phyloP scores from a whole-genome alignment of 768 basidiomycete species.

The Pleurotus platypus region DNA sequence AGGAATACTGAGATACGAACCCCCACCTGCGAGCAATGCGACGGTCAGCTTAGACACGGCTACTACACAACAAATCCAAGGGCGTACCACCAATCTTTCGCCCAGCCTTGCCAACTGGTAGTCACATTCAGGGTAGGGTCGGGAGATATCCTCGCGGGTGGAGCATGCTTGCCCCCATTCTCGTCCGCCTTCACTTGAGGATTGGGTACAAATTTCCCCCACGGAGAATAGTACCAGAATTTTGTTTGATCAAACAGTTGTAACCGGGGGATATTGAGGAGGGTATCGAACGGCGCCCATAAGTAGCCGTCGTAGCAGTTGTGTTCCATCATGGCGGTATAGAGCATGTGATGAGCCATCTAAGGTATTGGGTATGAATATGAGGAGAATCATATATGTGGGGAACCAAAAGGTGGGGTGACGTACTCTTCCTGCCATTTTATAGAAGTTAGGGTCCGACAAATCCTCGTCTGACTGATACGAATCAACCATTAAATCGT shows the following conservation, averaged over 20 bases:
- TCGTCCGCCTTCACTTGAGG: conserved; percentile 20
- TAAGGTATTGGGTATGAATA: background rate
- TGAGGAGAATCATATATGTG: no score
- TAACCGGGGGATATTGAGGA: conserved; percentile 46
- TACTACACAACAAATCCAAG: background rate
- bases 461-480: conserved; percentile 43
- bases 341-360: conserved; percentile 54
- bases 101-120: conserved; percentile 36
- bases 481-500: conserved; percentile 46
- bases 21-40: conserved; percentile 33
- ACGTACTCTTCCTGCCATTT: conserved; percentile 41
- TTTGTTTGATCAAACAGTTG: conserved; percentile 39
- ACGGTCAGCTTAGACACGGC: background rate
- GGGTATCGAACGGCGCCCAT: conserved; percentile 49
- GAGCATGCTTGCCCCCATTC: conserved; percentile 23
- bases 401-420: no score
- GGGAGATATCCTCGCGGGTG: conserved; percentile 38
- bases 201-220: conserved; percentile 38
- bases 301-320: conserved; percentile 48
- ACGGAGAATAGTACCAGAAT: conserved; percentile 51
- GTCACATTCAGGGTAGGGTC: conserved; percentile 32
- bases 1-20: conserved; percentile 19
- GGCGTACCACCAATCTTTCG: conserved; percentile 39
- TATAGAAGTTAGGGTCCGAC: conserved; percentile 28
- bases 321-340: conserved; percentile 39